Conservation (phyloP, 306 rosid genomes). For the Mimosa bimucronata region DNA sequence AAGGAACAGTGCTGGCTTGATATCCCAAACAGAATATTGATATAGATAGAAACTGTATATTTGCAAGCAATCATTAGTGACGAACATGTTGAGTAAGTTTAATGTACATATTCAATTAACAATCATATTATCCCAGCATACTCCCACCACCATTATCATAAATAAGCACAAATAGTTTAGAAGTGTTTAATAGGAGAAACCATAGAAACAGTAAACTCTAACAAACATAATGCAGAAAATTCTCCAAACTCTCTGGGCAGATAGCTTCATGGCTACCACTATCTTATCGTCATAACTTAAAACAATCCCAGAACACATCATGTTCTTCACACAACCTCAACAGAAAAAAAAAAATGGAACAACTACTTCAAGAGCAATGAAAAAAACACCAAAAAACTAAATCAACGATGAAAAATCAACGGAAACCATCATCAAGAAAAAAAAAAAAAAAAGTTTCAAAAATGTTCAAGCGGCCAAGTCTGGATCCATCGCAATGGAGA, state of each 20-base stretch:
- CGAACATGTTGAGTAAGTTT: background rate
- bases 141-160: background rate
- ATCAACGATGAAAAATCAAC: constrained; percentile 17
- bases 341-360: constrained; percentile 34
- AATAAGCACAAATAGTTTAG: constrained; percentile 5
- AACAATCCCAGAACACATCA: constrained; percentile 33
- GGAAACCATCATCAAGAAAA: constrained; percentile 28
- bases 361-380: constrained; percentile 28
- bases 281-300: constrained; percentile 34
- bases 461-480: constrained; percentile 24
- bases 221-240: constrained; percentile 3
- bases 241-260: constrained; percentile 32
- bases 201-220: too few species aligned
- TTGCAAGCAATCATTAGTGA: background rate
- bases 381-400: constrained; percentile 40
- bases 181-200: constrained; percentile 5
- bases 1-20: constrained; percentile 3
- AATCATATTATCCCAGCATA: constrained; percentile 11
- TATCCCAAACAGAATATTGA: constrained; percentile 8
- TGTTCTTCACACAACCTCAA: constrained; percentile 18
- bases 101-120: constrained; percentile 6
- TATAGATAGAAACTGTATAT: background rate
- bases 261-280: constrained; percentile 34
- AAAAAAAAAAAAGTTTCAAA: constrained; percentile 27
- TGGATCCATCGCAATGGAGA: constrained; percentile 50